phyloP scores from a whole-genome alignment of 257 asterid species.

The Cordia subcordata region DNA sequence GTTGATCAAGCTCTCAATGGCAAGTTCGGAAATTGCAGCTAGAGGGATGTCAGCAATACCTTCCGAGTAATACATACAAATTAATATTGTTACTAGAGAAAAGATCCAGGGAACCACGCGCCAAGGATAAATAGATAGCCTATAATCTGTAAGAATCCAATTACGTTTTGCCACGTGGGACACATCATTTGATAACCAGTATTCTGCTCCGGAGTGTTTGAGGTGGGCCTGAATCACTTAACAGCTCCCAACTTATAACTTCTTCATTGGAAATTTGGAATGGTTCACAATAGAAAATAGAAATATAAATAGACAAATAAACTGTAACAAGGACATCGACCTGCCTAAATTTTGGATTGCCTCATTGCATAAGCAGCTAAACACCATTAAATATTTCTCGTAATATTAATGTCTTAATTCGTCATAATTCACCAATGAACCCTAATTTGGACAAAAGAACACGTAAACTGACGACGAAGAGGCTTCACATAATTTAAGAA shows the following conservation, averaged over 20 bases:
- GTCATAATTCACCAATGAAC: no score
- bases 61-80: slow-evolving; percentile 3
- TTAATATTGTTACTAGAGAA: slow-evolving; percentile 14
- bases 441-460: no score
- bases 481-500: no score
- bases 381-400: no score
- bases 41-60: slow-evolving; percentile 14
- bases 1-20: slow-evolving; percentile 7
- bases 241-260: no score
- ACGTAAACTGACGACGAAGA: no score
- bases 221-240: not conserved
- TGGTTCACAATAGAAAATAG: not conserved
- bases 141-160: slow-evolving; percentile 49
- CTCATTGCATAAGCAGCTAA: no score
- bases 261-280: not conserved
- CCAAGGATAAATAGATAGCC: slow-evolving; percentile 33
- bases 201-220: no score
- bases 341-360: no score
- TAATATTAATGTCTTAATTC: no score
- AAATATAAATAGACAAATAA: no score
- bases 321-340: no score
- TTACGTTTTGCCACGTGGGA: slow-evolving; percentile 41
- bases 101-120: slow-evolving; percentile 33
- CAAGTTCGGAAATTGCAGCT: not conserved
- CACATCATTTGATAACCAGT: slow-evolving; percentile 29